Evolutionary conservation across 2,329 filamentous ascomycete species (phyloP), one percentile per base, ranked within the genome.

Genomic region (Rhynchosporium secalis): DNA sequence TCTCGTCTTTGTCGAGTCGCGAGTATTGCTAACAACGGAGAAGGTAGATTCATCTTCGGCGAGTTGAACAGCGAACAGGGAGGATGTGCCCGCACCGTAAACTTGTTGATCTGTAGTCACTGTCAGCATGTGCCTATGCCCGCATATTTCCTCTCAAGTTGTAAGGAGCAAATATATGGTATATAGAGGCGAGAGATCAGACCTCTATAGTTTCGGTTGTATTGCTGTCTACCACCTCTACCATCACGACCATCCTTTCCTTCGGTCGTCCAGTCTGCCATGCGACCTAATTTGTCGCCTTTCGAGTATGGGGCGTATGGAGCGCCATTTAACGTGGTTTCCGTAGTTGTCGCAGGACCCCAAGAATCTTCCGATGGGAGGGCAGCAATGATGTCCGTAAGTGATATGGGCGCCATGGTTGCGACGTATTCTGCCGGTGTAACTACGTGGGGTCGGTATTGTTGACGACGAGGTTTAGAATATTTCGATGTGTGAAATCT

Each of bases 291-390:
- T 84, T 97, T 98, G 82, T 99, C 95, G 76, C 92, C 92, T 80
- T 99, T 99, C 70, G 93, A 97, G 83, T 95, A 99, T 65, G 95
- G 95, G 72, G 95, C 95, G 78, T 97, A 99, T 45, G 95, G 95
- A 56, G 98, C 92, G 75, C 95, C 95, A 76, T 96, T 88, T 73
- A 98, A 85, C 66, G 91, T 96, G 68, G 91, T 96, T 76, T 96
- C 91, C 72, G 81, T 86, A 65, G 92, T 89, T 70, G 89, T 86
- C 65, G 90, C 78, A 59, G 94, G 94, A 64, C 95, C 95, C 95
- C 95, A 99, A 77, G 87, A 85, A 72, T 91, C 88, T 74, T 88
- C 87, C 61, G 88, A 81, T 66, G 89, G 89, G 74, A 92, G 85
- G 73, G 85, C 83, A 74, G 87, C 80, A 75, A 91, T 88, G 68